Evolutionary conservation across 805 yeast species (phyloP), one percentile per base, ranked within the genome.

Genomic region (Barnettozyma pratensis): DNA sequence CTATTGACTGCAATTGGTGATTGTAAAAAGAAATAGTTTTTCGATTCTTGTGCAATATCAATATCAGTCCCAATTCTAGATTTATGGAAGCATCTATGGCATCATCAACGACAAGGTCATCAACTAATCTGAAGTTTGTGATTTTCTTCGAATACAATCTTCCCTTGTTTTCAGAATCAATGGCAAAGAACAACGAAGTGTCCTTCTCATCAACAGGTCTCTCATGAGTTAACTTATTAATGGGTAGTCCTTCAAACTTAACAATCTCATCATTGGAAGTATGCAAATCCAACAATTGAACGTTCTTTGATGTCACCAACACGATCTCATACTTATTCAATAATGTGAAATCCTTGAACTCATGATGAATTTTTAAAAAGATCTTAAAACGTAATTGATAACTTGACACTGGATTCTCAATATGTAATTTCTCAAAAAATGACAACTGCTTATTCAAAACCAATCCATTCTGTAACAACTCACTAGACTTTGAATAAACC

Each of bases 361-460:
- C 58, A 43, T 54, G 54, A 3, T 57, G 49, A n/a, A 65, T 51
- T 39, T 61, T 63, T 10, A 65, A 43, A 29, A 63, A 54, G 14
- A 65, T 44, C 35, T 54, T 56, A 34, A 64, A 63, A 37, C 62
- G 45, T 6, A 65, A 50, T 31, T 63, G 61, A 39, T 41, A 47
- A 12, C 54, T 55, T 8, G 36, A 25, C 10, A 60, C 51, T 1
- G 64, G 63, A 19, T 46, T 45, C 26, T 62, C 65, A 7, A 60
- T n/a, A 9, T 52, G 47, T 5, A 46, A 25, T 25, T 46, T 32
- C 8, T 51, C 53, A 36, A 59, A 60, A 42, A 58, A 57, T 2
- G 37, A 49, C 37, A 27, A 41, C 31, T 45, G 45, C 14, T 45
- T 48, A 2, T 56, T 53, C 30, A 53, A 50, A 6, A 61, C 61